phyloP scores from a whole-genome alignment of 1,284 basidiomycete genomes.

The Wallemia hederae region DNA sequence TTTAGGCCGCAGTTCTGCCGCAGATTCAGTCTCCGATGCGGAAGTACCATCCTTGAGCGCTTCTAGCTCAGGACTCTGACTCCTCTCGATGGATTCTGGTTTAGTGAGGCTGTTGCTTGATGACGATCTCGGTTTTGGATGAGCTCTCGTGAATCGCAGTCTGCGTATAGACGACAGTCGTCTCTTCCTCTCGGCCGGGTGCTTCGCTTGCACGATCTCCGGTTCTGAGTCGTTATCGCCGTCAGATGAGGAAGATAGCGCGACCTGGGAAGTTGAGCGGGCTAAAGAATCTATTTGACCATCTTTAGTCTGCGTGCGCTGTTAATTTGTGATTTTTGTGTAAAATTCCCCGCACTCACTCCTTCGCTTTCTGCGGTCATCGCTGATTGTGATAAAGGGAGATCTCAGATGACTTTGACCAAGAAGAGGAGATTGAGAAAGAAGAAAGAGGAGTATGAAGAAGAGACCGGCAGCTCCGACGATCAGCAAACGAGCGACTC shows the following conservation, averaged over 20 bases:
- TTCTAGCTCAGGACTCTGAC: neutral
- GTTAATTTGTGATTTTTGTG: neutral
- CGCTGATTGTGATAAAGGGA: constrained; percentile 6
- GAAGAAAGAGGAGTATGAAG: too few relatives aligned
- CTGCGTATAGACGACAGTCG: neutral
- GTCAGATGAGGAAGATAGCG: constrained; percentile 5
- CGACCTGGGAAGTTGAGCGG: constrained; percentile 4
- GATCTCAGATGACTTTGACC: too few relatives aligned
- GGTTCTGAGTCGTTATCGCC: constrained; percentile 3
- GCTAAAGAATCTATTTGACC: neutral
- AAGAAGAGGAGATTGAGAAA: too few relatives aligned
- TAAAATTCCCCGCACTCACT: too few relatives aligned
- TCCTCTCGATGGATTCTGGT: neutral
- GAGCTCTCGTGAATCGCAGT: constrained; percentile 3
- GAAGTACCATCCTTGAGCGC: neutral
- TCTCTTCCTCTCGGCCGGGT: neutral
- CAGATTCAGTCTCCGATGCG: neutral
- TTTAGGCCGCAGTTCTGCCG: neutral
- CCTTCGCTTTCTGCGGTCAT: too few relatives aligned
- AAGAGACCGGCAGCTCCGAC: too few relatives aligned
- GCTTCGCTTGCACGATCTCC: neutral
- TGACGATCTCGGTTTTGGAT: neutral
- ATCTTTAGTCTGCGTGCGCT: neutral
- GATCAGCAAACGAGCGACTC: too few relatives aligned
- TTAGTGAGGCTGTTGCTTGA: neutral